Percentiles rank a stretch among this genome's conserved stretches.
phyloP scores from a whole-genome alignment of 106 monocot genomes.

The Dioscorea zingiberensis region DNA sequence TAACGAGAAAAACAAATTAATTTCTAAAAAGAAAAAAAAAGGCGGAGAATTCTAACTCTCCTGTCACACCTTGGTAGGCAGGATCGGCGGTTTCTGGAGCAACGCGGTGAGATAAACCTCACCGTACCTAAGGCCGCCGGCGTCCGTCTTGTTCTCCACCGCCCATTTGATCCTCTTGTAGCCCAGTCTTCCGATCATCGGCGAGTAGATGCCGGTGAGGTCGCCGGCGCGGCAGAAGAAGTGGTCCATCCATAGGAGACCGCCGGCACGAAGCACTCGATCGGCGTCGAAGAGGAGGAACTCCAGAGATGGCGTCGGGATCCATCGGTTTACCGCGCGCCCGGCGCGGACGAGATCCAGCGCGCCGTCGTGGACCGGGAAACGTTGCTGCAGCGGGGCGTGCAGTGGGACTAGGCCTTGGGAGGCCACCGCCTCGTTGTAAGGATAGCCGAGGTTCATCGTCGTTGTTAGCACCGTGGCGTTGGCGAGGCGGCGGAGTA shows the following conservation, averaged over 20 bases:
- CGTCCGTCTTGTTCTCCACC: constrained; percentile 64
- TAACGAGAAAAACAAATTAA: too few species aligned
- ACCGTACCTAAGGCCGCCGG: constrained; percentile 38
- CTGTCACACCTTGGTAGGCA: too few species aligned
- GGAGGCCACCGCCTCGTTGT: constrained; percentile 65
- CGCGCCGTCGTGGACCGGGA: constrained; percentile 62
- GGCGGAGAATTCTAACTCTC: too few species aligned
- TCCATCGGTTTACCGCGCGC: constrained; percentile 96
- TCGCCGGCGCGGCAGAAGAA: constrained; percentile 61
- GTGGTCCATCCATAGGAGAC: constrained; percentile 83
- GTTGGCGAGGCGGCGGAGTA: constrained; percentile 34
- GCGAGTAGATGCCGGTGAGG: constrained; percentile 35
- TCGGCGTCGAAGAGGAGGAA: constrained; percentile 81
- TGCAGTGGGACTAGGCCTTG: constrained; percentile 74
- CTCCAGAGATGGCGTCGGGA: constrained; percentile 60
- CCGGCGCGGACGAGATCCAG: constrained; percentile 81
- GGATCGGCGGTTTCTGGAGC: constrained; percentile 55
- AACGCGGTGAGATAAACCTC: constrained; percentile 87
- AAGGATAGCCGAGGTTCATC: constrained; percentile 55
- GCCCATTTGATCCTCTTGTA: constrained; percentile 85
- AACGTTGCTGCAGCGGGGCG: constrained; percentile 84
- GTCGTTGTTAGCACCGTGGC: constrained; percentile 76
- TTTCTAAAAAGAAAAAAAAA: too few species aligned
- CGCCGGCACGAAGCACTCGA: constrained; percentile 67
- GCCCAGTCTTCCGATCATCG: constrained; percentile 51